A percentile compares a stretch with the other conserved stretches of the same genome.
Conservation (phyloP, 2,329 filamentous ascomycete genomes). For the Neonectria neomacrospora region DNA sequence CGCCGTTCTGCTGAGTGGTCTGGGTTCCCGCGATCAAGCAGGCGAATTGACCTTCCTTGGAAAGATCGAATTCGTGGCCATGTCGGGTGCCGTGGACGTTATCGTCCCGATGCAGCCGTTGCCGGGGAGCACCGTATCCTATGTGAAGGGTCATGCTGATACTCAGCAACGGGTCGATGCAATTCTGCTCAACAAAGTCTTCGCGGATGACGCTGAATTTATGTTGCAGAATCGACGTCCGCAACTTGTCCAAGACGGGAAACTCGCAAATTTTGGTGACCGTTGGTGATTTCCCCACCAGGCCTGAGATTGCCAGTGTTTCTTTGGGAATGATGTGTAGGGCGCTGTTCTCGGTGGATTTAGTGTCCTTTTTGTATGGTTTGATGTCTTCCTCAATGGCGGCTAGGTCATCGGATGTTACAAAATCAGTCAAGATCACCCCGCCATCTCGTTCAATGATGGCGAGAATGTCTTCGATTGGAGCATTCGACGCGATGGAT, state of each 20-base stretch:
- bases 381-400: background rate
- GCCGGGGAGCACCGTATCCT: background rate
- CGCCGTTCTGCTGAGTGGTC: background rate
- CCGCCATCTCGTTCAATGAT: constrained; percentile 1
- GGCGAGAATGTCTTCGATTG: background rate
- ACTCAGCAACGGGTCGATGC: background rate
- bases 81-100: background rate
- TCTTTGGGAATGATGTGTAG: background rate
- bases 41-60: background rate
- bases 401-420: background rate
- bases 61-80: background rate
- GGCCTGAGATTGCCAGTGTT: background rate
- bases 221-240: background rate
- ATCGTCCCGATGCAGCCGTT: background rate
- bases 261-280: background rate
- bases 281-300: background rate
- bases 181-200: background rate
- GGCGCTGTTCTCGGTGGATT: background rate
- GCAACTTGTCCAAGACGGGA: background rate
- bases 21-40: background rate
- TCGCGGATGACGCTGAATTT: background rate
- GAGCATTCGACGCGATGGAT: background rate
- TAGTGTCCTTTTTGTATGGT: background rate
- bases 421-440: constrained; percentile 3
- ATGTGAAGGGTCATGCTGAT: constrained; percentile 5